Evolutionary conservation across 768 basidiomycete genomes (phyloP).

Genomic region (Gloeophyllum trabeum): DNA sequence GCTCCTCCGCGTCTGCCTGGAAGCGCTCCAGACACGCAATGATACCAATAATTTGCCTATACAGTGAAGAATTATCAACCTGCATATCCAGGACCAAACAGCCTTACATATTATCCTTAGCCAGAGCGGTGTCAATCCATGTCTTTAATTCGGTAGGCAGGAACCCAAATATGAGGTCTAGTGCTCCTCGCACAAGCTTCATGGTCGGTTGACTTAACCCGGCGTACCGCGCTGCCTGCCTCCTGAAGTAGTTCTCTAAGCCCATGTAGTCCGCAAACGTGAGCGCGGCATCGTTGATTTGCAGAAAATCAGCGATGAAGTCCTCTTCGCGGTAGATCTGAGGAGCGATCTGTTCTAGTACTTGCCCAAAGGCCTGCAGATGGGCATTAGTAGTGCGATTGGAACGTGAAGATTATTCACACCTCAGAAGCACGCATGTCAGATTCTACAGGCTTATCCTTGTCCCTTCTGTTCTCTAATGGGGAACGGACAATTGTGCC

Average conservation of each 20-base stretch:
- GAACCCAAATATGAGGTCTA: conserved; percentile 96
- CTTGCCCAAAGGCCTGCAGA: conserved; percentile 65
- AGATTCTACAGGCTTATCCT: conserved; percentile 43
- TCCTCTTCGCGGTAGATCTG: conserved; percentile 76
- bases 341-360: conserved; percentile 66
- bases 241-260: conserved; percentile 86
- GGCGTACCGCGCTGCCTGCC: conserved; percentile 73
- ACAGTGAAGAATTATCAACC: neutral
- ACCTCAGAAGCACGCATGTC: conserved; percentile 37
- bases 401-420: too few relatives aligned
- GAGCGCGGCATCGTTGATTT: conserved; percentile 77
- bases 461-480: conserved; percentile 44
- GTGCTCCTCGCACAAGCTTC: conserved; percentile 77
- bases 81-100: neutral
- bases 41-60: conserved; percentile 79
- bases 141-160: conserved; percentile 69
- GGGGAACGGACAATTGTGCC: conserved; percentile 80
- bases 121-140: conserved; percentile 75
- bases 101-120: conserved; percentile 65
- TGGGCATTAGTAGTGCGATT: neutral
- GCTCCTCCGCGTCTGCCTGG: conserved; percentile 67
- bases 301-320: conserved; percentile 86
- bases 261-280: conserved; percentile 96
- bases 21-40: conserved; percentile 70
- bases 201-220: conserved; percentile 57